Conservation (phyloP, 2,329 filamentous ascomycete genomes). For the Coniochaeta sp. region DNA sequence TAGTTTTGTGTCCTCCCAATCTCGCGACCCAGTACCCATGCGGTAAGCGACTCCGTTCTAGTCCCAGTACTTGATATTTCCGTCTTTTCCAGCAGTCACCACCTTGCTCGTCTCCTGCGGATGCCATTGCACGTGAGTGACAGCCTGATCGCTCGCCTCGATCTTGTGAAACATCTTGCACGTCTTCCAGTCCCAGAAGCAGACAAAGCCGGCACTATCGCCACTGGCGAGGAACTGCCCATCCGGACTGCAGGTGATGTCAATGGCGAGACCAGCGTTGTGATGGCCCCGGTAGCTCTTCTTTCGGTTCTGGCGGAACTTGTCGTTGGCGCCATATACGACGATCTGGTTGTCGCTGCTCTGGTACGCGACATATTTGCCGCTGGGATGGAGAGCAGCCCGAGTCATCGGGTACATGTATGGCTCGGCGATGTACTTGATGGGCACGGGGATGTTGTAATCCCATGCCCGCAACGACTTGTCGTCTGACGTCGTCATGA, state of each 20-base stretch:
- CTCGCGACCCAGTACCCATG: not conserved
- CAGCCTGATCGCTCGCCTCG: conserved; percentile 69
- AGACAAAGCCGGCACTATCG: conserved; percentile 82
- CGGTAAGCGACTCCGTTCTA: conserved; percentile 30
- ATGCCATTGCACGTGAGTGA: conserved; percentile 91
- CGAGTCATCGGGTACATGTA: conserved; percentile 97
- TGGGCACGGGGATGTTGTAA: conserved; percentile 86
- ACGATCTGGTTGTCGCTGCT: conserved; percentile 93
- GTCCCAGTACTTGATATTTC: conserved; percentile 89
- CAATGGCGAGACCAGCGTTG: conserved; percentile 87
- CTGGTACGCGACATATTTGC: conserved; percentile 93
- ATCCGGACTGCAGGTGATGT: conserved; percentile 81
- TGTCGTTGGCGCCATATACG: conserved; percentile 89
- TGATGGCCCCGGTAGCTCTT: conserved; percentile 96
- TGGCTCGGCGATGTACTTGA: conserved; percentile 79
- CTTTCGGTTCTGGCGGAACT: conserved; percentile 95
- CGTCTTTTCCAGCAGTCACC: conserved; percentile 82
- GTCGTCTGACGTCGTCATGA: conserved; percentile 97
- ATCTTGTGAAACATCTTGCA: conserved; percentile 99
- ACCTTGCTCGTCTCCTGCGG: conserved; percentile 97
- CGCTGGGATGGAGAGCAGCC: conserved; percentile 74
- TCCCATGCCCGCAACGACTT: conserved; percentile 96
- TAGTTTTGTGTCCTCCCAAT: not conserved
- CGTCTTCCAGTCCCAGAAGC: conserved; percentile 99
- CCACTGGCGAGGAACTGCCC: conserved; percentile 85